Evolutionary conservation across 768 basidiomycete genomes (phyloP), one percentile per base, ranked within the genome.

Genomic region (Xerocomellus amylosporus): DNA sequence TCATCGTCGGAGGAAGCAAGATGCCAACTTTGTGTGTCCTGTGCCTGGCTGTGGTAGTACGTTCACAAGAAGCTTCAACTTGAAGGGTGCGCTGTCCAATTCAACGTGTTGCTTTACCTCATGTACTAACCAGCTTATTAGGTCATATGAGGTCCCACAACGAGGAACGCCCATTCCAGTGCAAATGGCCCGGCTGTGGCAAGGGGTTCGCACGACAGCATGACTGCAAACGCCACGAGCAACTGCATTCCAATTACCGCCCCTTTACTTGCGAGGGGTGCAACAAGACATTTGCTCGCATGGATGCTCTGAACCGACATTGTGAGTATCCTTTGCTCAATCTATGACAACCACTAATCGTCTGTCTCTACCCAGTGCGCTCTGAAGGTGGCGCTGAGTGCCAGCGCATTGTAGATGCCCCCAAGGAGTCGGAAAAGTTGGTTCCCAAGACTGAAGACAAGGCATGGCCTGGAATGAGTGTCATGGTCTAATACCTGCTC

Each of bases 181-280:
- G 94, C 74, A 87, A 90, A 64, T 96, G 93, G 86, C 91, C 92
- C 1, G 93, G 92, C 22, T 98, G 94, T 66, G 87, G 86, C 26
- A 96, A 97, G 73, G 92, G 94, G 22, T 95, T 97, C 58, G 94
- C 90, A 26, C 74, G 94, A 52, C 92, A 96, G 69, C 95, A 97
- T 65, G 95, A 98, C 69, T 97, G 95, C 73, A 98, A 96, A 68
- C 83, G 94, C 3, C 96, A 98, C 63, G 95, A 97, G 71, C 88
- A 94, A 60, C 77, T 98, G 39, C 95, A 98, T 69, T 86, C 90
- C 54, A 95, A 96, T 62, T 88, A 93, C 64, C 77, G 94, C 22
- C 93, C 94, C 57, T 96, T 94, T 69, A 88, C 83, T 13, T 98
- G 96, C 64, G 90, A 94, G 9, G 94, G 93, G 41, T 98, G 95